Base-by-base conservation (phyloP, 2,329 filamentous ascomycete genomes). In the Verticillium dahliae region DNA sequence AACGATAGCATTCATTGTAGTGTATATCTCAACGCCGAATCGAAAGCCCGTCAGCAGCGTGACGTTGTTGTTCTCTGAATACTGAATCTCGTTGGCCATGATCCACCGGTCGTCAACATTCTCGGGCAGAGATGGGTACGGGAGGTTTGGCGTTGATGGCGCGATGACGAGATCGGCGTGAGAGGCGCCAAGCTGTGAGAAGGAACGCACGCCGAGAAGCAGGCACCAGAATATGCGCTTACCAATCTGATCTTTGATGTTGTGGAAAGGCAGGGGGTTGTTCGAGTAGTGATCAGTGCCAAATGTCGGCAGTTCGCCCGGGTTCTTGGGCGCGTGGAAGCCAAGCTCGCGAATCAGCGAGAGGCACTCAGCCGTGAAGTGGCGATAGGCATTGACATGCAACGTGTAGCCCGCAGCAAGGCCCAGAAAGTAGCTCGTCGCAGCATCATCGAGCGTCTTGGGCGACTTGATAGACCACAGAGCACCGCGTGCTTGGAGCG, bases 101-200 rank as follows among this genome's bases (percentile, higher is more conserved):
- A 97, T 90, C 69, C 86, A 93, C 62, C 89, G 87, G 73, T 97
- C 92, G 67, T 97, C 92, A 1, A 96, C 86, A 69, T 96, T 92
- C 22, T 88, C 78, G 0, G 92, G 92, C 13, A 92, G 80, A 7
- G 90, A 89, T 3, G 92, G 92, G 67, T 95, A 92, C 4, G 87
- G 89, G 54, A 91, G 85, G 33, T 83, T 87, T 0, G 87, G 85
- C 0, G 91, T 96, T 1, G 89, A 87, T 3, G 91, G 91, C 9
- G 90, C 86, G 58, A 96, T 87, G 39, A 90, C 83, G 41, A 93
- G 78, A 67, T 92, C 90, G 39, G 85, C 85, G 64, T 90, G 87
- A 0, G 85, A 85, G 15, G 85, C 85, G 38, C 91, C 91, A 18
- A 95, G 77, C 70, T 96, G 92, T 61, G 90, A 85, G 72, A 96